phyloP scores from a whole-genome alignment of 495 filamentous ascomycete species.

The Hyphodiscus hymeniophilus region DNA sequence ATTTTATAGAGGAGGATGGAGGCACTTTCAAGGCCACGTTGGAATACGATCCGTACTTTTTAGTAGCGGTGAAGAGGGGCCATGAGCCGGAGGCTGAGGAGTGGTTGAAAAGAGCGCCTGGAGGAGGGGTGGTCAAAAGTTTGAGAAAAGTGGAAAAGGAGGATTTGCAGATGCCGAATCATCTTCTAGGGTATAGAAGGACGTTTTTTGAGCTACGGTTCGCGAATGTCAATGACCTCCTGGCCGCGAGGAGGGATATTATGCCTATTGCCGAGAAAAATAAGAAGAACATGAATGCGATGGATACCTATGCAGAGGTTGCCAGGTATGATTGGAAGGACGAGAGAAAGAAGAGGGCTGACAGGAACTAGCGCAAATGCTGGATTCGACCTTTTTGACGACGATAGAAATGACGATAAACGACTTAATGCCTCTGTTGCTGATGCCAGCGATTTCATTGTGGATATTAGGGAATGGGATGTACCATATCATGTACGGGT shows the following conservation, averaged over 20 bases:
- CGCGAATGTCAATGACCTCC: slow-evolving; percentile 74
- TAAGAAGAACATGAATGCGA: slow-evolving; percentile 84
- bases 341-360: slow-evolving; percentile 29
- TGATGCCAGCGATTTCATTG: slow-evolving; percentile 93
- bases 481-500: slow-evolving; percentile 99
- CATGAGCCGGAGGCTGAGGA: slow-evolving; percentile 92
- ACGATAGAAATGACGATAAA: slow-evolving; percentile 77
- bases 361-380: slow-evolving; percentile 56
- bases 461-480: slow-evolving; percentile 98
- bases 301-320: slow-evolving; percentile 98
- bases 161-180: slow-evolving; percentile 92
- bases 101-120: slow-evolving; percentile 75
- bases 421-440: slow-evolving; percentile 67
- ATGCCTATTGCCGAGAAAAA: slow-evolving; percentile 95
- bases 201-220: slow-evolving; percentile 82
- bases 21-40: slow-evolving; percentile 93
- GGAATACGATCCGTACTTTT: slow-evolving; percentile 94
- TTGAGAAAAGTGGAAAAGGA: slow-evolving; percentile 79
- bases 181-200: slow-evolving; percentile 82
- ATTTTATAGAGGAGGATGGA: slow-evolving; percentile 92
- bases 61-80: slow-evolving; percentile 81
- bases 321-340: slow-evolving; percentile 78
- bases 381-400: slow-evolving; percentile 94
- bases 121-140: slow-evolving; percentile 76
- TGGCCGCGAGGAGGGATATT: slow-evolving; percentile 72